Evolutionary conservation across 805 yeast genomes (phyloP).

Genomic region (Candida sanyiensis): DNA sequence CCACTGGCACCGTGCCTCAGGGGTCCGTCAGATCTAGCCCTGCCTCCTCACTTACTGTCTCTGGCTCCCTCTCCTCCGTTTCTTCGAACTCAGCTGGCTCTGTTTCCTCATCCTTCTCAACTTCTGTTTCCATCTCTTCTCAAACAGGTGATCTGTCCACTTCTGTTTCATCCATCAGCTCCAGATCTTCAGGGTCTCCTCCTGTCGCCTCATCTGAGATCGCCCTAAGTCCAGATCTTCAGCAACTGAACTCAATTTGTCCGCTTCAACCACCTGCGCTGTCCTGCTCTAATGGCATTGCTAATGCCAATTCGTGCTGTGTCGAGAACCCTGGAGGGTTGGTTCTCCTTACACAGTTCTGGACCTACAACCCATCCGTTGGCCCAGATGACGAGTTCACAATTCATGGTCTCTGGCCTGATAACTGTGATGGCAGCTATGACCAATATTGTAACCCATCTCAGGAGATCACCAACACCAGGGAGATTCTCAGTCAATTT

Average conservation of each 20-base stretch:
- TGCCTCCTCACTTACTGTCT: background rate
- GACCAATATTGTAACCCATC: constrained; percentile 68
- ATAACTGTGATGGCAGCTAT: constrained; percentile 76
- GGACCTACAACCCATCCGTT: constrained; percentile 76
- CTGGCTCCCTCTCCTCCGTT: background rate
- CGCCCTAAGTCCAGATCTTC: background rate
- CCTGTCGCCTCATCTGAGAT: background rate
- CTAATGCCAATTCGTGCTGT: constrained; percentile 62
- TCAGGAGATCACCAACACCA: constrained; percentile 44
- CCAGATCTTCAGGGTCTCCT: constrained; percentile 1
- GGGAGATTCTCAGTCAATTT: constrained; percentile 38
- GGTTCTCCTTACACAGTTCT: constrained; percentile 79
- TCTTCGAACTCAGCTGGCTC: constrained; percentile 2
- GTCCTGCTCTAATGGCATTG: constrained; percentile 53
- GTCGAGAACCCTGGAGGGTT: constrained; percentile 84
- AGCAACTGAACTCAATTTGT: constrained; percentile 28
- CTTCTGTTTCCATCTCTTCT: background rate
- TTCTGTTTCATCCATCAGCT: background rate
- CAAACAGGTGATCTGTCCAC: background rate
- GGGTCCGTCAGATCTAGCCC: too few species aligned
- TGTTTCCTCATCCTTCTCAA: background rate
- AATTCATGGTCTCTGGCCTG: constrained; percentile 85
- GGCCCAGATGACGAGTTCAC: constrained; percentile 72
- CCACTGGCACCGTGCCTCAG: too few species aligned
- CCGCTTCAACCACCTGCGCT: constrained; percentile 54